Evolutionary conservation across 1,139 yeast species (phyloP).

Genomic region (Pichia sp.): DNA sequence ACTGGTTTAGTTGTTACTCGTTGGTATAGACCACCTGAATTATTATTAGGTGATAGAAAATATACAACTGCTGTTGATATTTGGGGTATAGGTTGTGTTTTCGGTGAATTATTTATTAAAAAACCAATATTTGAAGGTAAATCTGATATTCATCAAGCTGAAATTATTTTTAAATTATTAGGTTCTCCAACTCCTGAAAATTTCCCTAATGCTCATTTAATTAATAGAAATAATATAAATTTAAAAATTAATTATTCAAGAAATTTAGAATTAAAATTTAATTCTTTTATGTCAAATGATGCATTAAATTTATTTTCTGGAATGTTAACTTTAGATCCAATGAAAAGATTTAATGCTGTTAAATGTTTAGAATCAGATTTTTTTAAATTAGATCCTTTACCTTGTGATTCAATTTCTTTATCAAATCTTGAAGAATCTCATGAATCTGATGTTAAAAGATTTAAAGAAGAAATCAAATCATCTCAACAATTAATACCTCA

Average conservation of each 20-base stretch:
- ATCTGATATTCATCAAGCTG: conserved; percentile 88
- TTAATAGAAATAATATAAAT: conserved; percentile 50
- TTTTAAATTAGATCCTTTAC: conserved; percentile 60
- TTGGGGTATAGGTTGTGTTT: conserved; percentile 97
- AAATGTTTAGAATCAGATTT: conserved; percentile 70
- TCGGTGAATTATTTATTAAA: conserved; percentile 80
- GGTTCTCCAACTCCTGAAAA: conserved; percentile 68
- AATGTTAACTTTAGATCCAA: conserved; percentile 62
- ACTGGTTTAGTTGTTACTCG: conserved; percentile 93
- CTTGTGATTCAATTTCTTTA: conserved; percentile 48
- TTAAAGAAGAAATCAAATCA: conserved; percentile 35
- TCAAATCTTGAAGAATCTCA: conserved; percentile 82
- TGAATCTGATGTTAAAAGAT: conserved; percentile 72
- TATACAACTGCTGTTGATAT: conserved; percentile 93
- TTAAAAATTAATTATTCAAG: conserved; percentile 40
- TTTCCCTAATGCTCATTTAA: conserved; percentile 59
- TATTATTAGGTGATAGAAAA: conserved; percentile 73
- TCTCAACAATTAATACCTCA: not conserved
- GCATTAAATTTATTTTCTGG: conserved; percentile 44
- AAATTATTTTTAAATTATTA: conserved; percentile 66
- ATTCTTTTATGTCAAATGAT: conserved; percentile 22
- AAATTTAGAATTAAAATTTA: conserved; percentile 47
- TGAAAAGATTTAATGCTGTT: conserved; percentile 65
- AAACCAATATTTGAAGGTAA: conserved; percentile 82
- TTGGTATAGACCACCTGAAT: conserved; percentile 97